Conservation (phyloP, 2,329 filamentous ascomycete genomes). For the Aspergillus tubingensis region DNA sequence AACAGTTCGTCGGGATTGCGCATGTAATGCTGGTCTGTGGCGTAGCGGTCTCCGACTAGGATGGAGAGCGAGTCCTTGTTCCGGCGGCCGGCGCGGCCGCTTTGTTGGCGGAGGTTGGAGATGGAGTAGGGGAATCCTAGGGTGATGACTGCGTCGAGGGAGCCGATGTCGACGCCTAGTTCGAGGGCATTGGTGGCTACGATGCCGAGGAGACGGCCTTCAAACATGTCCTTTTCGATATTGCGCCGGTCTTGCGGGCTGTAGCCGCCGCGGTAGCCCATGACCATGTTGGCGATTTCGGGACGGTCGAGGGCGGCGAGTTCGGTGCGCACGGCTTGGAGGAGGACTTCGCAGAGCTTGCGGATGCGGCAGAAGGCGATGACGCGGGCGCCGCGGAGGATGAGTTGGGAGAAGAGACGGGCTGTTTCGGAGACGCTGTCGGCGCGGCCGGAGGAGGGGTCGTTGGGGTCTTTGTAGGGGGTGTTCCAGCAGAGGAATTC, state of each 20-base stretch:
- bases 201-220: conserved; percentile 88
- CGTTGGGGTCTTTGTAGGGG: conserved; percentile 83
- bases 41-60: conserved; percentile 83
- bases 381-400: conserved; percentile 83
- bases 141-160: conserved; percentile 87
- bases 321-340: conserved; percentile 77
- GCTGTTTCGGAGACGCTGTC: conserved; percentile 84
- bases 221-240: conserved; percentile 96
- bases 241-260: conserved; percentile 83
- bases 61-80: conserved; percentile 94
- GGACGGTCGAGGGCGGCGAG: conserved; percentile 70
- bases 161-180: conserved; percentile 92
- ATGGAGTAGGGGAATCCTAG: conserved; percentile 96
- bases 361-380: conserved; percentile 91
- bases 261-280: conserved; percentile 95
- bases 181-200: conserved; percentile 92
- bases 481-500: conserved; percentile 99
- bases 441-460: conserved; percentile 82
- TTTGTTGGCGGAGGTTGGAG: conserved; percentile 91
- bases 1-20: conserved; percentile 89
- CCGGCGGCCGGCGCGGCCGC: conserved; percentile 83
- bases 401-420: conserved; percentile 83
- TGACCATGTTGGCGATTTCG: conserved; percentile 77
- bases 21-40: conserved; percentile 97
- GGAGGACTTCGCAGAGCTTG: conserved; percentile 82